Base-by-base conservation (phyloP, 768 basidiomycete genomes). In the Butyriboletus loyo region DNA sequence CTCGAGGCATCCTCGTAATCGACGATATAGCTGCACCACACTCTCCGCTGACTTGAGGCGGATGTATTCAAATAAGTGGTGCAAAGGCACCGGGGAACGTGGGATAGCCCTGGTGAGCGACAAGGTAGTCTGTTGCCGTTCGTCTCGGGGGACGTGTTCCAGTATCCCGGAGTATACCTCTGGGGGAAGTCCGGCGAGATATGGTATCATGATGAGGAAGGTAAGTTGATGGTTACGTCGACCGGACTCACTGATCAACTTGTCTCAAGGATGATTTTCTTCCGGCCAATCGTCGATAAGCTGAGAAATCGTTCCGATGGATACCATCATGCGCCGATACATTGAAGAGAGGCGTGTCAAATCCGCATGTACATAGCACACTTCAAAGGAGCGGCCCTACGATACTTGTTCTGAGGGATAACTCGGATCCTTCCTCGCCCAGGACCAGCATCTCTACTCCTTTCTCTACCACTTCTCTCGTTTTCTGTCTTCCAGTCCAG, bases 91-190 rank as follows among this genome's bases (percentile, higher is more conserved):
- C 0, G 82, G 77, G 1, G 78, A 75, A 32, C 67, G 67, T 2
- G 91, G 89, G 43, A 90, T 73, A 1, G 85, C 85, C 31, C 81
- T 75, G 8, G 75, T 75, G 42, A 95, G 75, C 1, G 87, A 71
- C 24, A 87, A 66, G 10, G 83, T 70, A 1, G 84, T 79, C 9
- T 71, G 69, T 52, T 85, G 84, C 14, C 77, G 71, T 32, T 75
- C 68, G 9, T 71, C 52, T 0, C 72, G 60, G 2, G 81, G 74
- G 17, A 91, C 55, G 17, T 79, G 75, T 19, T 67, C 62, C 38
- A 92, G 68, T 59, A 91, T 83, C 15, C 72, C 68, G 17, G 77
- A 72, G 65, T 86, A 85, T 8, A 92, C 73, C 67, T 92, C 89
- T 4, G 81, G 64, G 9, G 90, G 89, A 21, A 92, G 71, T 27